Base-by-base conservation (phyloP, 2,329 filamentous ascomycete genomes). In the Fusarium sp. region DNA sequence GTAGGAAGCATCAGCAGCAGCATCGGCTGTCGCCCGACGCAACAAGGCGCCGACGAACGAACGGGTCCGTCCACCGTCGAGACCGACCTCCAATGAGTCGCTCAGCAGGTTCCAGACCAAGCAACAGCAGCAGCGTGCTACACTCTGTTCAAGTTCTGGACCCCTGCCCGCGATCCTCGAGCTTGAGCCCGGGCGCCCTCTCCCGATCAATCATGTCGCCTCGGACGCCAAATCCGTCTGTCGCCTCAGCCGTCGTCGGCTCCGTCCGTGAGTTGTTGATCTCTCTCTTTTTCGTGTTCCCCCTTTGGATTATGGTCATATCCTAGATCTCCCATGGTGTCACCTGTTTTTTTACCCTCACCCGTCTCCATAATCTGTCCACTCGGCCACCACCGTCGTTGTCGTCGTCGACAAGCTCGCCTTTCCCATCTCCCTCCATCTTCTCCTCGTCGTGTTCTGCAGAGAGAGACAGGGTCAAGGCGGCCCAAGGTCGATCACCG, bases 401-500 rank as follows among this genome's bases (percentile, higher is more conserved):
- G 5, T 67, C 67, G 62, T 46, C 22, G 22, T 56, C 60, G 27
- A 51, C 24, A 59, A n/a, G 24, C 22, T 60, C 70, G 51, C 55
- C 22, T 36, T 49, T 33, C 42, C 53, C 69, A 63, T 67, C 46
- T 44, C 31, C 31, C 27, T 46, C 20, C 40, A 61, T 60, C 27
- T 60, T 60, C 17, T 29, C 42, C 46, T 51, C 46, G 46, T 24
- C 16, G 46, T 29, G 57, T 44, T 9, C 29, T 46, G 22, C 33
- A 40, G 20, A 22, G 31, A 60, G 51, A 66, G 59, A 68, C 71
- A 73, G 64, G 71, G 71, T 72, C 71, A 73, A 64, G 67, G 71
- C 70, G 73, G 67, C 60, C 57, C 70, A 68, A 29, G 46, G 42
- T 35, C 64, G 67, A 73, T 61, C 71, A 73, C 71, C 71, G 71